These are phyloP conservation scores for Zygosaccharomyces pseudobailii DNA, from an alignment of 1,139 yeast species.

Conservation along the genomic window DNA sequence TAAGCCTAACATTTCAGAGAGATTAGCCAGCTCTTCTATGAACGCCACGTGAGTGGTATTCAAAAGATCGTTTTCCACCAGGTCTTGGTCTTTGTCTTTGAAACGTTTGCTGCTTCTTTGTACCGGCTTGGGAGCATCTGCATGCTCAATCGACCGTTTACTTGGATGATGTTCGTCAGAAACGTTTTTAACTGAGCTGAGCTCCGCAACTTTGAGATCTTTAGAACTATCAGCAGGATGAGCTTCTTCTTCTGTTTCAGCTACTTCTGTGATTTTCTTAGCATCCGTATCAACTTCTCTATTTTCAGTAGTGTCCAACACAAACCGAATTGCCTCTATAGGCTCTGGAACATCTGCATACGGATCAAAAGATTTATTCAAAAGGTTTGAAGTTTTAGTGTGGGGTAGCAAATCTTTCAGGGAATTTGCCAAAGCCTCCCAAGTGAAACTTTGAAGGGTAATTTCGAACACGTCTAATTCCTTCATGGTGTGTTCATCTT, in stretches of 20 bases:
- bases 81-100: conserved; percentile 33
- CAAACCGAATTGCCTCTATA: conserved; percentile 39
- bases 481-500: conserved; percentile 29
- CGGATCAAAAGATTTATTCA: conserved; percentile 40
- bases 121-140: conserved; percentile 18
- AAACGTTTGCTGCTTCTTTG: conserved; percentile 40
- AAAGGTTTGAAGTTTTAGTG: conserved; percentile 24
- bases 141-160: conserved; percentile 7
- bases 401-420: conserved; percentile 27
- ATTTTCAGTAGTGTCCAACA: conserved; percentile 4
- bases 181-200: conserved; percentile 8
- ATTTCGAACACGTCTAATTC: conserved; percentile 23
- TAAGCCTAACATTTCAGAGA: conserved; percentile 10
- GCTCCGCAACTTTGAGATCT: conserved; percentile 11
- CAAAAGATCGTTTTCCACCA: conserved; percentile 21
- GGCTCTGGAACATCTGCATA: conserved; percentile 48
- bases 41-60: conserved; percentile 11
- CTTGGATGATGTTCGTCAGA: conserved; percentile 5
- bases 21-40: conserved; percentile 9
- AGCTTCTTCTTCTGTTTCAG: conserved; percentile 3
- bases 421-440: conserved; percentile 29
- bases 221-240: conserved; percentile 1
- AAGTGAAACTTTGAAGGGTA: conserved; percentile 21
- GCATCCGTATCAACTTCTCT: not conserved
- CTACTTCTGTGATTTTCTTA: conserved; percentile 3